These are phyloP conservation scores for Diaporthe longicolla DNA, from an alignment of 2,329 filamentous ascomycete genomes.

Conservation along the genomic window DNA sequence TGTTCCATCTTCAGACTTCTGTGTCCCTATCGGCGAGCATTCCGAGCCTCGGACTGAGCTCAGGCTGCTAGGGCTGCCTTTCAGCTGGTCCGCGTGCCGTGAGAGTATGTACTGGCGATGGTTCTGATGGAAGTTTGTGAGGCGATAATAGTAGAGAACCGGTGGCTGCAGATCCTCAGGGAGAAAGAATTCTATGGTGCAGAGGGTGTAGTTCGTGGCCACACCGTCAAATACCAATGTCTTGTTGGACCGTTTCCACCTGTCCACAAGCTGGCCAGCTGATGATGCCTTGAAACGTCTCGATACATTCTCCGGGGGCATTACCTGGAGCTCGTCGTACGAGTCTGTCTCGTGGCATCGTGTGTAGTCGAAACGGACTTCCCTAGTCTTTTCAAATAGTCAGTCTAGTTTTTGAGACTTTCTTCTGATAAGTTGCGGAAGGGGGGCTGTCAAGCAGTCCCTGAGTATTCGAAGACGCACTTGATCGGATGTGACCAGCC, in stretches of 20 bases:
- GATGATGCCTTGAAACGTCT: slow-evolving; percentile 1
- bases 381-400: not conserved
- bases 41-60: not conserved
- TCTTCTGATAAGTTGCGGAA: not conserved
- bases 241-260: slow-evolving; percentile 12
- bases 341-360: slow-evolving; percentile 1
- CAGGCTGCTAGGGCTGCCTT: not conserved
- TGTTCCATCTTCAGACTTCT: not conserved
- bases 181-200: slow-evolving; percentile 5
- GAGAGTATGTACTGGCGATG: slow-evolving; percentile 3
- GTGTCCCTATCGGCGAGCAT: not conserved
- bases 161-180: slow-evolving; percentile 4
- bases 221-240: slow-evolving; percentile 1
- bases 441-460: not conserved
- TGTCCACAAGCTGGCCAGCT: slow-evolving; percentile 4
- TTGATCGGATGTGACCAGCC: not conserved
- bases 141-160: not conserved
- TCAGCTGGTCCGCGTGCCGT: not conserved
- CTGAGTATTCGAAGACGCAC: not conserved
- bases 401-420: not conserved
- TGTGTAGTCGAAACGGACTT: not conserved
- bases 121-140: slow-evolving; percentile 2
- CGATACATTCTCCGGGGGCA: slow-evolving; percentile 3
- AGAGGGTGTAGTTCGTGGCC: not conserved
- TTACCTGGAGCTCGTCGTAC: not conserved